Evolutionary conservation across 2,329 filamentous ascomycete genomes (phyloP).

Genomic region (Arthrocladium fulminans): DNA sequence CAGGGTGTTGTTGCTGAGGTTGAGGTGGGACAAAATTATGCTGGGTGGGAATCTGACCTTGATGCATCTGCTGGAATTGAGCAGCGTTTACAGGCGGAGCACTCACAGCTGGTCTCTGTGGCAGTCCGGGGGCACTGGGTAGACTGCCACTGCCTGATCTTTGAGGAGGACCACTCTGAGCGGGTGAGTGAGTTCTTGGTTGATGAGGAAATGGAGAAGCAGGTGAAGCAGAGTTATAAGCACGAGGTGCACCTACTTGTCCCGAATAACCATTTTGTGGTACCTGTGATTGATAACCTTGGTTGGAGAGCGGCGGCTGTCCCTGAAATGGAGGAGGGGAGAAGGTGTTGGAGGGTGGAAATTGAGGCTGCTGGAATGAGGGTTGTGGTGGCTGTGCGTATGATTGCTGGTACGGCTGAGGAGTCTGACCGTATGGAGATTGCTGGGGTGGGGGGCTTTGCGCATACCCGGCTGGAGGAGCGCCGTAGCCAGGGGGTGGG

Average conservation of each 20-base stretch:
- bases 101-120: conserved; percentile 51
- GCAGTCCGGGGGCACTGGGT: conserved; percentile 49
- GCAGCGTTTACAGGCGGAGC: conserved; percentile 45
- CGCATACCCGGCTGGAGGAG: conserved; percentile 3
- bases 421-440: conserved; percentile 4
- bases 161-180: conserved; percentile 28
- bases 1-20: background rate
- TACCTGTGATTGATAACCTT: conserved; percentile 26
- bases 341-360: conserved; percentile 26
- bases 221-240: conserved; percentile 35
- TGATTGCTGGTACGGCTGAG: conserved; percentile 14
- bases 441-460: conserved; percentile 10
- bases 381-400: conserved; percentile 19
- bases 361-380: conserved; percentile 17
- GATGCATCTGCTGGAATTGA: conserved; percentile 50
- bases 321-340: conserved; percentile 22
- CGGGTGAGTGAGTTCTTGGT: conserved; percentile 28
- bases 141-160: conserved; percentile 48
- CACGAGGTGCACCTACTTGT: conserved; percentile 25
- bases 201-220: conserved; percentile 34
- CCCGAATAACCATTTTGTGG: conserved; percentile 30
- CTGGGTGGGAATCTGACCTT: conserved; percentile 37
- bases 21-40: conserved; percentile 22
- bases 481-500: conserved; percentile 16
- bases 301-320: conserved; percentile 30